Conservation (phyloP, 345 rosid species). For the Punica granatum region DNA sequence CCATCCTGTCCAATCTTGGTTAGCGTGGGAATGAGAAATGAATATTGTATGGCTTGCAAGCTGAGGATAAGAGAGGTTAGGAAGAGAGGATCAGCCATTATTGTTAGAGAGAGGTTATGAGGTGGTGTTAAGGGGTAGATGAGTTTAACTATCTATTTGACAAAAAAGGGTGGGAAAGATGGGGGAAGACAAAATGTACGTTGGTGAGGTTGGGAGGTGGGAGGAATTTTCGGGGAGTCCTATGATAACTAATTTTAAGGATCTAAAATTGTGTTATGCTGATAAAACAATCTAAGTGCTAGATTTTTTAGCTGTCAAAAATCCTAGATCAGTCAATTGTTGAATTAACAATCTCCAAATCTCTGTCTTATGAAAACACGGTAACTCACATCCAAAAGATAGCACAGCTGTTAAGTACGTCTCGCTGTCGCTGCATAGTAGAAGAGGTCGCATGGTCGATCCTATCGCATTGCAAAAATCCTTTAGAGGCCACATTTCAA, state of each 20-base stretch:
- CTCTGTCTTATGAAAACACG: too few relatives aligned
- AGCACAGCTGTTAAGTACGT: too few relatives aligned
- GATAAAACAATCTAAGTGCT: background rate
- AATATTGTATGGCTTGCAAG: background rate
- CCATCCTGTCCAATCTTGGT: slow-evolving; percentile 35
- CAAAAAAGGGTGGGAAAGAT: slow-evolving; percentile 8
- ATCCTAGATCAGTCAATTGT: background rate
- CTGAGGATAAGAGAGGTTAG: slow-evolving; percentile 7
- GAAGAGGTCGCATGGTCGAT: too few relatives aligned
- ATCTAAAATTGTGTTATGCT: background rate
- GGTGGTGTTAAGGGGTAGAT: background rate
- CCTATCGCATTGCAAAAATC: too few relatives aligned
- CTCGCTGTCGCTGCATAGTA: too few relatives aligned
- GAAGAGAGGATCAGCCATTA: background rate
- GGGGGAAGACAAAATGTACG: slow-evolving; percentile 20
- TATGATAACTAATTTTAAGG: slow-evolving; percentile 1
- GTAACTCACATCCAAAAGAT: too few relatives aligned
- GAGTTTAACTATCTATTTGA: slow-evolving; percentile 20
- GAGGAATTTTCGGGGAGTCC: slow-evolving; percentile 35
- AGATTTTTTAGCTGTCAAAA: background rate
- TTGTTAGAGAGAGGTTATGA: background rate
- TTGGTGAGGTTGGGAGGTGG: slow-evolving; percentile 36
- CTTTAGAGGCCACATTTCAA: too few relatives aligned
- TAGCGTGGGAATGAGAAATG: background rate
- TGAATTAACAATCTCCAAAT: background rate